These are phyloP conservation scores for Prorocentrum cordatum DNA, from an alignment of 169 alveolate species.

Conservation along the genomic window DNA sequence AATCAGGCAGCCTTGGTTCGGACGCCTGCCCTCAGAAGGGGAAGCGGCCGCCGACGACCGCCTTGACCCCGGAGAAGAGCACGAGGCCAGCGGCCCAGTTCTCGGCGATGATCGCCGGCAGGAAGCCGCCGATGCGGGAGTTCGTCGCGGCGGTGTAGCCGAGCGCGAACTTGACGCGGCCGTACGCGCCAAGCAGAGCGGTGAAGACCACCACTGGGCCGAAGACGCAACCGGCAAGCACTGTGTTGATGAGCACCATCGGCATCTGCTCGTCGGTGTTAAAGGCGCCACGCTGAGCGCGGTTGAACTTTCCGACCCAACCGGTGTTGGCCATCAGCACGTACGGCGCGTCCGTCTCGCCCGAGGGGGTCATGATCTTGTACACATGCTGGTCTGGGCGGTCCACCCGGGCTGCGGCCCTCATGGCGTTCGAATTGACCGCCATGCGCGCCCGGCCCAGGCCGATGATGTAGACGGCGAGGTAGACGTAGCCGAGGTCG, in stretches of 20 bases:
- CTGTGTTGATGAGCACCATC: slow-evolving; percentile 4
- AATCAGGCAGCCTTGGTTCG: too few relatives aligned
- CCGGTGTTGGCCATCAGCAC: slow-evolving; percentile 39
- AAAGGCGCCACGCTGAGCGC: slow-evolving; percentile 24
- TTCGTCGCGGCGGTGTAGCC: neutral
- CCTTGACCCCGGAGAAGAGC: too few relatives aligned
- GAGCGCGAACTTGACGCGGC: neutral
- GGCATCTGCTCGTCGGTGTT: slow-evolving; percentile 12
- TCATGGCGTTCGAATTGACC: neutral
- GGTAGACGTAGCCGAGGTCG: slow-evolving; percentile 10
- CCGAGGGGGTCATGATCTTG: slow-evolving; percentile 20
- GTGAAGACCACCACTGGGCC: slow-evolving; percentile 24
- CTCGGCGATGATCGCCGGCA: slow-evolving; percentile 52
- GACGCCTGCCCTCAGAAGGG: too few relatives aligned
- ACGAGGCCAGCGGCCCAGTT: slow-evolving; percentile 38
- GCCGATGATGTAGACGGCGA: neutral
- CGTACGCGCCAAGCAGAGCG: neutral
- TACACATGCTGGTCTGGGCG: slow-evolving; percentile 65
- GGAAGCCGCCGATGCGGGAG: slow-evolving; percentile 16
- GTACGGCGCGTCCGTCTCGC: slow-evolving; percentile 39
- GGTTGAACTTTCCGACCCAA: slow-evolving; percentile 19
- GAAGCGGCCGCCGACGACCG: too few relatives aligned
- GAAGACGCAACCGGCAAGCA: slow-evolving; percentile 9
- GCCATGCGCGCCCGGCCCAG: neutral
- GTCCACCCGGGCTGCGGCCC: slow-evolving; percentile 46